Evolutionary conservation across 176 grass and related monocot genomes (phyloP).

Genomic region (Aegilops tauschii): DNA sequence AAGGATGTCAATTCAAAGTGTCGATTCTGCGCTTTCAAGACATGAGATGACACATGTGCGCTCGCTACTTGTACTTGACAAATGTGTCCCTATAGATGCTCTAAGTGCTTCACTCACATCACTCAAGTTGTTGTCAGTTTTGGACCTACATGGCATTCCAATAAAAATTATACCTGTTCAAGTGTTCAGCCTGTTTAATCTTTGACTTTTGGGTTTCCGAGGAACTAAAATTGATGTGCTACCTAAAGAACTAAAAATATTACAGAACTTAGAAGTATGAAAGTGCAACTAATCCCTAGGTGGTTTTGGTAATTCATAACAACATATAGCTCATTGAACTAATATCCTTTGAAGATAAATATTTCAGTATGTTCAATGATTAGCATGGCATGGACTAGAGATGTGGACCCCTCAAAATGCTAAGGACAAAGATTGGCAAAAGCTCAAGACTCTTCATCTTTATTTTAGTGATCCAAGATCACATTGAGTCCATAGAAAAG

Average conservation of each 20-base stretch:
- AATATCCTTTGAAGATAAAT: too few species aligned
- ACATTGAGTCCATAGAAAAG: too few species aligned
- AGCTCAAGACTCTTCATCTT: too few species aligned
- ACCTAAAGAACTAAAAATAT: constrained; percentile 19
- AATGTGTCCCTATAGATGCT: background rate
- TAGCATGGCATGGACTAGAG: too few species aligned
- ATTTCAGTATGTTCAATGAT: too few species aligned
- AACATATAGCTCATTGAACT: too few species aligned
- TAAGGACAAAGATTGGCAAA: too few species aligned
- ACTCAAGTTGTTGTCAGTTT: background rate
- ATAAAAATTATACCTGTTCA: background rate
- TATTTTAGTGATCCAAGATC: too few species aligned
- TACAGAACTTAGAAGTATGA: constrained; percentile 21
- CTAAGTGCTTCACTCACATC: background rate
- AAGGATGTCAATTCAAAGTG: constrained; percentile 11
- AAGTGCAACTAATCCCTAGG: too few species aligned
- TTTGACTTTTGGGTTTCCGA: constrained; percentile 12
- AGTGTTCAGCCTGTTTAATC: constrained; percentile 26
- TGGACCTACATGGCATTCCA: background rate
- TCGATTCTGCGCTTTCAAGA: background rate
- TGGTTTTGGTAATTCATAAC: too few species aligned
- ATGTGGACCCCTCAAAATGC: too few species aligned
- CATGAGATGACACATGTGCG: background rate
- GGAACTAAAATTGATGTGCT: constrained; percentile 6
- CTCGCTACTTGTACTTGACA: constrained; percentile 15